Evolutionary conservation across 495 filamentous ascomycete species (phyloP).

Genomic region (Penicillium samsonianum): DNA sequence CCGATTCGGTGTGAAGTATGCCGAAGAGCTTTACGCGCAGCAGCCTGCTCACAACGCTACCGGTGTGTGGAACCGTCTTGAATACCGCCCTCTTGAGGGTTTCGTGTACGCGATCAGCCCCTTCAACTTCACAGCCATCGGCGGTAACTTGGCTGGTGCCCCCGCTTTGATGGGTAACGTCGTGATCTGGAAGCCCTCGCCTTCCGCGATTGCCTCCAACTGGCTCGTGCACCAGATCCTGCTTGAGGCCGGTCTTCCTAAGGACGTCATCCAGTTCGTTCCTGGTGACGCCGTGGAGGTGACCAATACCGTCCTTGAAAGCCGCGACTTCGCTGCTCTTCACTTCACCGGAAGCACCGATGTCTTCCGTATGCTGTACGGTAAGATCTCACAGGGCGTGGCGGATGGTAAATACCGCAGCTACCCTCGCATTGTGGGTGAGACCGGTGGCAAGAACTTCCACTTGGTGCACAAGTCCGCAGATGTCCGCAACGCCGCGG

Average conservation of each 20-base stretch:
- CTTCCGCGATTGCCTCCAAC: slow-evolving; percentile 73
- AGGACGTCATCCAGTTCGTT: slow-evolving; percentile 81
- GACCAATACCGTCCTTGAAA: slow-evolving; percentile 67
- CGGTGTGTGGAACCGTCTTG: slow-evolving; percentile 80
- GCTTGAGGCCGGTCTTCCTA: slow-evolving; percentile 76
- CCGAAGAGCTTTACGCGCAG: slow-evolving; percentile 81
- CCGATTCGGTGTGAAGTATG: slow-evolving; percentile 81
- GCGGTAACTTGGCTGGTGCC: slow-evolving; percentile 72
- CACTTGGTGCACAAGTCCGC: slow-evolving; percentile 75
- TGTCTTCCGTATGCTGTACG: slow-evolving; percentile 81
- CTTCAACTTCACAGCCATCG: slow-evolving; percentile 90
- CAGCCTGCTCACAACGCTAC: slow-evolving; percentile 76
- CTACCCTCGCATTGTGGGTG: slow-evolving; percentile 82
- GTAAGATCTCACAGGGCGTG: slow-evolving; percentile 70
- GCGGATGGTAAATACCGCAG: slow-evolving; percentile 69
- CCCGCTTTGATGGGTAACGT: slow-evolving; percentile 84
- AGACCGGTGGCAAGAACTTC: slow-evolving; percentile 91
- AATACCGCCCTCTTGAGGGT: slow-evolving; percentile 81
- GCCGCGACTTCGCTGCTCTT: slow-evolving; percentile 72
- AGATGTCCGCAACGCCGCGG: slow-evolving; percentile 70
- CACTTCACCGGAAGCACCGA: slow-evolving; percentile 82
- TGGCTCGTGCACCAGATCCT: slow-evolving; percentile 81
- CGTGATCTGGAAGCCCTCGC: slow-evolving; percentile 85
- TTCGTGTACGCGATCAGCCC: slow-evolving; percentile 86
- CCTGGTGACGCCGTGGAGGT: slow-evolving; percentile 78